phyloP scores from a whole-genome alignment of 139 green algal genomes.

The Astrephomene gubernaculifera region DNA sequence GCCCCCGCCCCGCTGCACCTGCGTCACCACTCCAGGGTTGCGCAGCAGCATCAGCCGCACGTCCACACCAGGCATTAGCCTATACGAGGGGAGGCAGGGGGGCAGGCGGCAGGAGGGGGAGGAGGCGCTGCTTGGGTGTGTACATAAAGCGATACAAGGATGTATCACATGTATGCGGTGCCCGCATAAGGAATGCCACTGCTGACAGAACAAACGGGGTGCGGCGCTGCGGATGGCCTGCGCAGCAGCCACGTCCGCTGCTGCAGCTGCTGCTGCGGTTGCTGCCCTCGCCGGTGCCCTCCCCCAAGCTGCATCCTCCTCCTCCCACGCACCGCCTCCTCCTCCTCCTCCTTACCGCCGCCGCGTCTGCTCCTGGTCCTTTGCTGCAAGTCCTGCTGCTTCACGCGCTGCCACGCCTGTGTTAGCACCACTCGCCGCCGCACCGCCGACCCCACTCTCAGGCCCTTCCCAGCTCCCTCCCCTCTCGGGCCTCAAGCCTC shows the following conservation, averaged over 20 bases:
- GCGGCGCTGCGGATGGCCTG: too few relatives aligned
- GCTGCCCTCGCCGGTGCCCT: background rate
- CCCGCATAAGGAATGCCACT: too few relatives aligned
- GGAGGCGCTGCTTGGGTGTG: background rate
- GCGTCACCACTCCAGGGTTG: conserved; percentile 30
- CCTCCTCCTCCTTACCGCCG: background rate
- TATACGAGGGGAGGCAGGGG: background rate
- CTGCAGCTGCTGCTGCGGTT: background rate
- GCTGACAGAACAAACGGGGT: too few relatives aligned
- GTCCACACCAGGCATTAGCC: conserved; percentile 47
- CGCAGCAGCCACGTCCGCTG: background rate
- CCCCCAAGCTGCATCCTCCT: background rate
- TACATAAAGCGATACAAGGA: too few relatives aligned
- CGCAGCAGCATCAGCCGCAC: conserved; percentile 34
- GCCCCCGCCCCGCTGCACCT: conserved; percentile 14
- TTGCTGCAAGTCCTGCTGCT: too few relatives aligned
- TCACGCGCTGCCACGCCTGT: too few relatives aligned
- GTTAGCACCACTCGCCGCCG: background rate
- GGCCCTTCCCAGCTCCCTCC: background rate
- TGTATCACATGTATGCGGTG: too few relatives aligned
- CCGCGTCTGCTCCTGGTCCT: too few relatives aligned
- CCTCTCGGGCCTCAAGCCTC: background rate
- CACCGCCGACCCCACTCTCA: too few relatives aligned
- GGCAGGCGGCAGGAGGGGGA: background rate
- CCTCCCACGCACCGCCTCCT: background rate